These are phyloP conservation scores for Wallacemonas sp. DNA, from an alignment of 208 protist genomes.

Conservation along the genomic window DNA sequence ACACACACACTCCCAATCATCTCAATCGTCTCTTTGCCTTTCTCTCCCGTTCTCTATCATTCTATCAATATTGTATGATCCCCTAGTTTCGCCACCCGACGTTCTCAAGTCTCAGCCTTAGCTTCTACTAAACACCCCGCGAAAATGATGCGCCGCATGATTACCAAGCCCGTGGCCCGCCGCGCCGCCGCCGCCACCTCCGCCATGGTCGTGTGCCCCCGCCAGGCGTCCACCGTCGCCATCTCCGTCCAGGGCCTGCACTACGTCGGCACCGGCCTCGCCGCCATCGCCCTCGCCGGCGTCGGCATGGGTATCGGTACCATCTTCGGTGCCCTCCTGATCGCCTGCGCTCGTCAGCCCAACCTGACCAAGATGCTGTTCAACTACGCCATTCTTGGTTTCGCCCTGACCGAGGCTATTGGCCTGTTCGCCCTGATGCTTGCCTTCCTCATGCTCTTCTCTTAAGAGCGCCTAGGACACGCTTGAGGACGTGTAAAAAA, in stretches of 20 bases:
- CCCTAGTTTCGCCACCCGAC: no score
- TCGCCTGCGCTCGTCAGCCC: conserved; percentile 76
- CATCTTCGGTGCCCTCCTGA: conserved; percentile 68
- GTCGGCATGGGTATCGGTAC: conserved; percentile 72
- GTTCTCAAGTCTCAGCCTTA: no score
- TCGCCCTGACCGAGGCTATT: conserved; percentile 87
- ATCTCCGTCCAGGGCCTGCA: conserved; percentile 75
- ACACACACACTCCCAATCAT: no score
- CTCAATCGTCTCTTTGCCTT: no score
- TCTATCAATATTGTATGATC: conserved; percentile 11
- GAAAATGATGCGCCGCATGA: conserved; percentile 54
- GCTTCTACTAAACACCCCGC: conserved; percentile 15
- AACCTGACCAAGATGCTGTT: conserved; percentile 83
- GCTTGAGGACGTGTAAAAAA: no score
- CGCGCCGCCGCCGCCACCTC: conserved; percentile 30
- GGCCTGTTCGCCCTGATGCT: conserved; percentile 86
- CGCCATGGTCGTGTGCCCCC: conserved; percentile 39
- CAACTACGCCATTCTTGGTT: conserved; percentile 84
- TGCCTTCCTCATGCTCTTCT: conserved; percentile 90
- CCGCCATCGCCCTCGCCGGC: conserved; percentile 70
- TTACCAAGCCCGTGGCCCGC: conserved; percentile 32
- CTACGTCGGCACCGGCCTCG: conserved; percentile 81
- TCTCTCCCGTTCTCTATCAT: no score
- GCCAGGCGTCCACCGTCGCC: conserved; percentile 61
- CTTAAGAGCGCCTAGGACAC: conserved; percentile 29